Evolutionary conservation across 2,329 filamentous ascomycete species (phyloP).

Genomic region (Akanthomyces muscarius): DNA sequence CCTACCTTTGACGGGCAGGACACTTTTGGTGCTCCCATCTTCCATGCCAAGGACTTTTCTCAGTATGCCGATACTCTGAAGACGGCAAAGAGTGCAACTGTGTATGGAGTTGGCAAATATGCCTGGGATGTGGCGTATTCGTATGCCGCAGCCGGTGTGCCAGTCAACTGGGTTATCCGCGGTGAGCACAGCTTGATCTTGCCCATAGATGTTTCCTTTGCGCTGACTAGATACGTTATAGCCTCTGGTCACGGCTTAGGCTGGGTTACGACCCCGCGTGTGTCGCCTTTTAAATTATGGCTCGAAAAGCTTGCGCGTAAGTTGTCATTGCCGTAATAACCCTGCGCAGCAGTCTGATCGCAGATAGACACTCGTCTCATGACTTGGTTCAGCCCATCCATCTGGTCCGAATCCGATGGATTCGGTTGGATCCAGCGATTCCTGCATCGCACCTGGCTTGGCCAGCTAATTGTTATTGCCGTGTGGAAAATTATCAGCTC

Average conservation of each 20-base stretch:
- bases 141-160: conserved; percentile 50
- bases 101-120: conserved; percentile 62
- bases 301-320: conserved; percentile 62
- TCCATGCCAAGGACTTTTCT: conserved; percentile 47
- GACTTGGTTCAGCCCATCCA: conserved; percentile 71
- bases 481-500: conserved; percentile 57
- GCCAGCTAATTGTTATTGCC: conserved; percentile 49
- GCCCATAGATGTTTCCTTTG: background rate
- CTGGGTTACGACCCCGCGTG: conserved; percentile 56
- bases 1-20: conserved; percentile 46
- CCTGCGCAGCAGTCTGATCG: background rate
- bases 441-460: conserved; percentile 54
- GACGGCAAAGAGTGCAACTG: conserved; percentile 42
- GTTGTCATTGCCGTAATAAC: conserved; percentile 42
- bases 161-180: conserved; percentile 59
- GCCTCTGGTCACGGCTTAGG: conserved; percentile 53
- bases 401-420: conserved; percentile 64
- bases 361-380: conserved; percentile 56
- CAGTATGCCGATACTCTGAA: conserved; percentile 38
- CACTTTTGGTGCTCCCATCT: conserved; percentile 42
- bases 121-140: conserved; percentile 63
- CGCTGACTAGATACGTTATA: conserved; percentile 14
- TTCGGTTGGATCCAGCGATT: conserved; percentile 51
- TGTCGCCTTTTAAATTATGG: conserved; percentile 64
- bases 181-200: conserved; percentile 28